Conservation (phyloP, 2,329 filamentous ascomycete species). For the Harringtonia lauricola region DNA sequence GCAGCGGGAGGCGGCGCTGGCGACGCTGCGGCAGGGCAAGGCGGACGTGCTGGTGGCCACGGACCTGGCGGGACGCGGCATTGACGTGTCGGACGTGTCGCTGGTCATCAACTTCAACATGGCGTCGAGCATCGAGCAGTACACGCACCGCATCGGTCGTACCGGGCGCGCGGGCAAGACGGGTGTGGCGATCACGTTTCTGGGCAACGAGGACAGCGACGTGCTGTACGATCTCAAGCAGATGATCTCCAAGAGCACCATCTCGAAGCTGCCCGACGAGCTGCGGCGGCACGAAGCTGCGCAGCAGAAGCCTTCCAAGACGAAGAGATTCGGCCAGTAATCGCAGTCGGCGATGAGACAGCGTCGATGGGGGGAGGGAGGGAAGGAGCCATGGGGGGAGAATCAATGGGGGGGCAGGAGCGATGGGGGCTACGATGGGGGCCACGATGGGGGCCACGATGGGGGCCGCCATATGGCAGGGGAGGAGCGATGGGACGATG, state of each 20-base stretch:
- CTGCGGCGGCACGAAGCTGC: conserved; percentile 79
- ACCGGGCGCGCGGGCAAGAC: conserved; percentile 96
- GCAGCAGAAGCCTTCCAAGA: conserved; percentile 58
- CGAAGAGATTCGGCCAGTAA: conserved; percentile 15
- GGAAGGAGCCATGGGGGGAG: not conserved
- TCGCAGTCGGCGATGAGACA: conserved; percentile 14
- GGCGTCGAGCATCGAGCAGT: conserved; percentile 83
- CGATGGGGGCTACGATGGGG: too few relatives aligned
- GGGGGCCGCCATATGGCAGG: too few relatives aligned
- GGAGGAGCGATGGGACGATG: too few relatives aligned
- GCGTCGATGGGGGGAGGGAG: not conserved
- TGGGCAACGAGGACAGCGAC: conserved; percentile 82
- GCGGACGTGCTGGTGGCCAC: conserved; percentile 90
- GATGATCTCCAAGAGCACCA: conserved; percentile 84
- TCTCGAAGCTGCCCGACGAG: conserved; percentile 86
- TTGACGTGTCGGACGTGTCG: conserved; percentile 88
- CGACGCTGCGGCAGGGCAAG: conserved; percentile 67
- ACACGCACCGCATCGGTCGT: conserved; percentile 92
- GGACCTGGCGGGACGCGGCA: conserved; percentile 91
- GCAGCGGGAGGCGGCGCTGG: conserved; percentile 86
- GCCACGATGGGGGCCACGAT: too few relatives aligned
- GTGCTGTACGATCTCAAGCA: conserved; percentile 91
- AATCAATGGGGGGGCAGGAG: too few relatives aligned
- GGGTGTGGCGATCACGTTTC: conserved; percentile 91
- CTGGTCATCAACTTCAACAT: conserved; percentile 99